phyloP scores from a whole-genome alignment of 78 protist species.

The Chrysochromulina parva region DNA sequence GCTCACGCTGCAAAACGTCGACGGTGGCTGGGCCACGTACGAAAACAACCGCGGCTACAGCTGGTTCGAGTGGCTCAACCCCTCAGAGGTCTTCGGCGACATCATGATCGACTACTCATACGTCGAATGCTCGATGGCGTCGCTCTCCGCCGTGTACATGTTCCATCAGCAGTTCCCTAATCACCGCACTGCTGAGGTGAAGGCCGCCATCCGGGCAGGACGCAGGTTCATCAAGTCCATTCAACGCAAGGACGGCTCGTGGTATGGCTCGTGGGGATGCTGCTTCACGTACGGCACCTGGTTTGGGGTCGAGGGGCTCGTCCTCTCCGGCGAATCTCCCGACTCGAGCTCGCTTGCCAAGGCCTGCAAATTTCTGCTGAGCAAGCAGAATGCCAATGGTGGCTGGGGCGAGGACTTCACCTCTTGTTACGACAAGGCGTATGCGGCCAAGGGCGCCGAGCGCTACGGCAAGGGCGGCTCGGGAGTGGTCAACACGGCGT shows the following conservation, averaged over 20 bases:
- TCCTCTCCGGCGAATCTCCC: slow-evolving; percentile 2
- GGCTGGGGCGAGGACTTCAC: slow-evolving; percentile 42
- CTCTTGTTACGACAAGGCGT: slow-evolving; percentile 28
- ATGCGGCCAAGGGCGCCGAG: neutral
- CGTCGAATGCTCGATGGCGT: slow-evolving; percentile 50
- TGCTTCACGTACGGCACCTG: slow-evolving; percentile 94
- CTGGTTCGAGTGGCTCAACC: slow-evolving; percentile 83
- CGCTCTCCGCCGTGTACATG: slow-evolving; percentile 29
- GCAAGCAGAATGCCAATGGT: slow-evolving; percentile 83
- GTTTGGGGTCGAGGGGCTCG: slow-evolving; percentile 76
- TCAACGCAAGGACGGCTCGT: slow-evolving; percentile 84
- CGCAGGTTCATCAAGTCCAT: slow-evolving; percentile 38
- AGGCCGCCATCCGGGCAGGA: neutral
- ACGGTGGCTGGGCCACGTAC: slow-evolving; percentile 79
- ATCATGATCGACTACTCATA: slow-evolving; percentile 92
- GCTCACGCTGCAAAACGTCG: slow-evolving; percentile 76
- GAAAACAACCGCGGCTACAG: slow-evolving; percentile 67
- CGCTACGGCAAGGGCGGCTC: neutral
- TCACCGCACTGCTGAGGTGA: slow-evolving; percentile 70
- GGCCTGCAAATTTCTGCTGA: slow-evolving; percentile 73
- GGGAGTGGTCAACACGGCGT: slow-evolving; percentile 81
- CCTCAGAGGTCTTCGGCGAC: slow-evolving; percentile 83
- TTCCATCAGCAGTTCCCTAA: slow-evolving; percentile 71
- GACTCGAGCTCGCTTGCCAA: slow-evolving; percentile 26
- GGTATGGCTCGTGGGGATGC: slow-evolving; percentile 77